Evolutionary conservation across 2,329 filamentous ascomycete species (phyloP), one percentile per base, ranked within the genome.

Genomic region (Aureobasidium sp.): DNA sequence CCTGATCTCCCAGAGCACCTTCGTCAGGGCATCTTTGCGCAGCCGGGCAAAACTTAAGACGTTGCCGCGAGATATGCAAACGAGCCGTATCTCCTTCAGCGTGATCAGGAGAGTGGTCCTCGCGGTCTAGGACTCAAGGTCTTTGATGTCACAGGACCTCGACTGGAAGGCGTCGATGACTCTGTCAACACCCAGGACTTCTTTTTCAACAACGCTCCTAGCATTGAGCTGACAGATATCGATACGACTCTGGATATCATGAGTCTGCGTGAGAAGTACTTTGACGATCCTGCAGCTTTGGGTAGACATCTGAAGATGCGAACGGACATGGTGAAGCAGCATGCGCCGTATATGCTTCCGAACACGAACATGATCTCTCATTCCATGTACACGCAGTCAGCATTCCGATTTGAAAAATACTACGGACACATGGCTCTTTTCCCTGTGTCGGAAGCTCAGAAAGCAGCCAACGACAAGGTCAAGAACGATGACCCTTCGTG

Each of bases 351-450:
- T 11, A 66, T 57, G 61, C 67, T 72, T 46, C 69, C 64, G 29
- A 75, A 71, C 7, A 74, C 68, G 15, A 73, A 75, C 37, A 70
- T 72, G 2, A 75, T 75, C 46, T 69, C 72, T 57, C 65, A 66
- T 50, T 55, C 66, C 5, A 68, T 71, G 59, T 69, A 67, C 51
- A 67, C 64, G 15, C 70, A 72, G 54, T 71, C 69, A 8, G 69
- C 67, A 6, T 71, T 70, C 37, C 59, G 67, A 8, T 72, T 66
- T 54, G 69, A 69, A 3, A 57, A 69, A 8, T 67, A 66, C 38
- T 68, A 71, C 54, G 69, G 66, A 1, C 69, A 71, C 46, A 65
- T 70, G 49, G 68, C 61, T 0, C 57, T 72, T 1, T 69, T 71
- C 27, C 69, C 70, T 6, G 60, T 66, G 2, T 60, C 64, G 7